A percentile compares a stretch with the other conserved stretches of the same genome.
phyloP scores from a whole-genome alignment of 192 early-diverging fungal species.

The Phlyctochytrium arcticum region DNA sequence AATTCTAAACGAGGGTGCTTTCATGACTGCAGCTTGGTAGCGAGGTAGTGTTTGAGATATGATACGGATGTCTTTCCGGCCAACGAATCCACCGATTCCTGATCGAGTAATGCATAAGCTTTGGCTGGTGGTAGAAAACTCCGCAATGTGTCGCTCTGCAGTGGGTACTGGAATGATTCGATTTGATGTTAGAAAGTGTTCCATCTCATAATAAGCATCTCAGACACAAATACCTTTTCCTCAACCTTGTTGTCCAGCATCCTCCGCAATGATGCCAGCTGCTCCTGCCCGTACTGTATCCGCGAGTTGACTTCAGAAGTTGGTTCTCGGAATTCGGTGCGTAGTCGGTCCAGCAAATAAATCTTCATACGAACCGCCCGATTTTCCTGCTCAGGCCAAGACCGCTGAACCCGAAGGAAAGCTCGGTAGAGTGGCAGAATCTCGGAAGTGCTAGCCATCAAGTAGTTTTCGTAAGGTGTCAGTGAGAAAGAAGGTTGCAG shows the following conservation, averaged over 20 bases:
- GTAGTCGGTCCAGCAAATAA: conserved; percentile 1
- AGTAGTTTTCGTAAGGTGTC: no score
- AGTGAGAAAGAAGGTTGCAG: no score
- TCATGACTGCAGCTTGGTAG: conserved; percentile 25
- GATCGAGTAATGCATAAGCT: conserved; percentile 17
- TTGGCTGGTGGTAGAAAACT: conserved; percentile 13
- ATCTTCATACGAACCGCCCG: conserved; percentile 5
- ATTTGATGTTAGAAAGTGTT: not conserved
- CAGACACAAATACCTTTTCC: not conserved
- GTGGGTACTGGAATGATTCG: no score
- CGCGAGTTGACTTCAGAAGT: not conserved
- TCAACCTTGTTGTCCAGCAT: conserved; percentile 15
- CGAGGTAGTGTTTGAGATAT: conserved; percentile 20
- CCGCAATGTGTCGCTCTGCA: no score
- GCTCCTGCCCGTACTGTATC: not conserved
- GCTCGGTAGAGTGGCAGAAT: conserved; percentile 19
- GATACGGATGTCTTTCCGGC: conserved; percentile 9
- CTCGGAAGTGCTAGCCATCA: not conserved
- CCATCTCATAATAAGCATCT: not conserved
- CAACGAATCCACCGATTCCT: conserved; percentile 11
- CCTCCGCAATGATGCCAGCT: conserved; percentile 1
- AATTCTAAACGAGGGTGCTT: no score
- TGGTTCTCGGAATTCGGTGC: conserved; percentile 15
- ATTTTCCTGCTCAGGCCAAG: conserved; percentile 16
- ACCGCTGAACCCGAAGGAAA: conserved; percentile 10